phyloP scores from a whole-genome alignment of 148 eudicot species.

The Polygonum maritimum region DNA sequence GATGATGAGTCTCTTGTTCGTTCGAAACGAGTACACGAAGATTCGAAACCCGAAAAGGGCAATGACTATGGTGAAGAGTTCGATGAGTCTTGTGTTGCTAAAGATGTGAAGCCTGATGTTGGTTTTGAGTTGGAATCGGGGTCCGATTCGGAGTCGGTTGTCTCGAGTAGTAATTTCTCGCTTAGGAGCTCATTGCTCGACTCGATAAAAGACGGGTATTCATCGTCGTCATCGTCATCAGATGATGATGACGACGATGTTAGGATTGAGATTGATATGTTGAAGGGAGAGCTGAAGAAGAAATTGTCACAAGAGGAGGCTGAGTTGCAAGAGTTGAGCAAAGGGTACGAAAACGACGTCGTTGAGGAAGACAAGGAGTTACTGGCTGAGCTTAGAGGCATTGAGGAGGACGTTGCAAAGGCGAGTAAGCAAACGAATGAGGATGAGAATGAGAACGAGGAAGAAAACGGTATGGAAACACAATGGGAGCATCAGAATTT shows the following conservation, averaged over 20 bases:
- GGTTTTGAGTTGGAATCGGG: constrained; percentile 26
- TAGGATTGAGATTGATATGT: constrained; percentile 6
- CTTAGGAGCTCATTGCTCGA: constrained; percentile 35
- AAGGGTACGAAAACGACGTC: constrained; percentile 23
- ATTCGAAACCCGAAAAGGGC: background rate
- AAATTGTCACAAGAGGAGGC: constrained; percentile 19
- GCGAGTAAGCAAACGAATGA: background rate
- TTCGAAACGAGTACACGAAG: background rate
- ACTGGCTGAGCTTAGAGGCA: constrained; percentile 30
- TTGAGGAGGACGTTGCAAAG: constrained; percentile 25
- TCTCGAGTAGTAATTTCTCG: constrained; percentile 29
- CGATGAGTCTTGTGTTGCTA: background rate
- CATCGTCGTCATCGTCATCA: constrained; percentile 8
- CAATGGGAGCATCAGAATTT: constrained; percentile 95
- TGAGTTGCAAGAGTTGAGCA: constrained; percentile 23
- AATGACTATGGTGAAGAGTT: background rate
- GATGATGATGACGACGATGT: constrained; percentile 9
- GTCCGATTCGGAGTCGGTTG: constrained; percentile 40
- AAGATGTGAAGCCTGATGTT: constrained; percentile 21
- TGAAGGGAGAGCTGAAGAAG: constrained; percentile 13
- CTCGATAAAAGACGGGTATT: constrained; percentile 44
- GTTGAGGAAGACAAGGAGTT: constrained; percentile 38
- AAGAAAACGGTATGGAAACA: constrained; percentile 37
- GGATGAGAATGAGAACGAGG: constrained; percentile 13
- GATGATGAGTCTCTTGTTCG: background rate